Evolutionary conservation across 208 protist genomes (phyloP), one percentile per base, ranked within the genome.

Genomic region (Acanthamoeba lenticulata): DNA sequence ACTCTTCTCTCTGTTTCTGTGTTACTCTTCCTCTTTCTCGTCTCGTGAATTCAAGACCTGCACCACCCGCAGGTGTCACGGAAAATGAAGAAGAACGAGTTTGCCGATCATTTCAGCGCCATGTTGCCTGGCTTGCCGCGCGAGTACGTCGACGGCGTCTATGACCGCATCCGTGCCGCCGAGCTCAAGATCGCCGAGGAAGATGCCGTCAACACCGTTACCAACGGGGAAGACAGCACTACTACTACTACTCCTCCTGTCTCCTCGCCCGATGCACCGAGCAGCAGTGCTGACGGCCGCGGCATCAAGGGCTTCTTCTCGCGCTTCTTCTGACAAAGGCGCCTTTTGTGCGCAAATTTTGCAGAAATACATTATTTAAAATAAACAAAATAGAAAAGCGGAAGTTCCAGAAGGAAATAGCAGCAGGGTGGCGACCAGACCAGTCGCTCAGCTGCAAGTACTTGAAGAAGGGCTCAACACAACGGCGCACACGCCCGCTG

Each of bases 71-170:
- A 40, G 42, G 72, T 83, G 42, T 52, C 42, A 15, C 72, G 42
- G 0, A 83, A 52, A n/a, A 83, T 83, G 72, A 83, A 83, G 72
- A 83, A 83, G 72, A 52, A 83, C 40, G 42, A 52, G 72, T 83
- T 83, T 40, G 24, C n/a, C 3, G 72, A 83, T 6, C 42, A 83
- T n/a, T 52, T 83, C 40, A 34, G 72, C 21, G 72, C 40, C 40
- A 83, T 83, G 72, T 40, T 83, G 72, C 72, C 72, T 2, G 27
- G 40, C 27, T 19, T 83, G 29, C 72, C 72, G 40, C 72, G 42
- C 21, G 72, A n/a, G 29, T 83, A 83, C 72, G 15, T 83, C 7
- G 72, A 83, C 0, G 72, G 27, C 24, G 42, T 83, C 36, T 83
- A 83, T 40, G 72, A 83, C 11, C 36, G 72, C 36, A 83, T 83